phyloP scores from a whole-genome alignment of 352 stramenopile species.

The Salisapilia sapeloensis region DNA sequence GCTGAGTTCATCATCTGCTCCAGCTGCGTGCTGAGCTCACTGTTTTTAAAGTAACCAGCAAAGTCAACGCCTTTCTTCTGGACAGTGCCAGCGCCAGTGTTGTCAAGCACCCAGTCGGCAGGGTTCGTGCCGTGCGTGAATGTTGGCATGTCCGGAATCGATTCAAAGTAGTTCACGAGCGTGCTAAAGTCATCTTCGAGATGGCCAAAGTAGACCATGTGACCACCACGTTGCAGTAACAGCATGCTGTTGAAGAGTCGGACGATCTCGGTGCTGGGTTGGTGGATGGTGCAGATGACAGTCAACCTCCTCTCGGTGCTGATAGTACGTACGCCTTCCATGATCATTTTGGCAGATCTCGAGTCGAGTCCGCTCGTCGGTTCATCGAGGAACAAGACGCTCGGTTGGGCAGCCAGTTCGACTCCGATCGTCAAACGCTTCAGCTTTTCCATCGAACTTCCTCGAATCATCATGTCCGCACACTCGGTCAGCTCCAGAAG shows the following conservation, averaged over 20 bases:
- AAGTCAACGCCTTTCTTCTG: conserved; percentile 12
- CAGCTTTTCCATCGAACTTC: conserved; percentile 17
- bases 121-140: conserved; percentile 26
- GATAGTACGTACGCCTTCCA: conserved; percentile 51
- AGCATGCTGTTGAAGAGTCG: conserved; percentile 60
- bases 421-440: conserved; percentile 60
- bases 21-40: conserved; percentile 8
- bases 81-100: conserved; percentile 23
- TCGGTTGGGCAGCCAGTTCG: conserved; percentile 67
- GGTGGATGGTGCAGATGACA: conserved; percentile 83
- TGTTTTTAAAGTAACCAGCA: conserved; percentile 15
- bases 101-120: conserved; percentile 77
- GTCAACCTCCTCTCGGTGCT: conserved; percentile 25
- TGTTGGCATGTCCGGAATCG: conserved; percentile 14
- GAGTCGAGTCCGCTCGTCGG: conserved; percentile 37
- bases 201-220: conserved; percentile 10
- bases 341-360: conserved; percentile 38
- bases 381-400: conserved; percentile 60
- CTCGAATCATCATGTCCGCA: conserved; percentile 17
- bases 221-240: conserved; percentile 25
- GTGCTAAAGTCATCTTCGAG: no score
- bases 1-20: conserved; percentile 8
- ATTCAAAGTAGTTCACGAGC: conserved; percentile 27
- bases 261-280: conserved; percentile 71
- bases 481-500: conserved; percentile 13